These are phyloP conservation scores for Tolypocladium album DNA, from an alignment of 2,329 filamentous ascomycete species.

Conservation along the genomic window DNA sequence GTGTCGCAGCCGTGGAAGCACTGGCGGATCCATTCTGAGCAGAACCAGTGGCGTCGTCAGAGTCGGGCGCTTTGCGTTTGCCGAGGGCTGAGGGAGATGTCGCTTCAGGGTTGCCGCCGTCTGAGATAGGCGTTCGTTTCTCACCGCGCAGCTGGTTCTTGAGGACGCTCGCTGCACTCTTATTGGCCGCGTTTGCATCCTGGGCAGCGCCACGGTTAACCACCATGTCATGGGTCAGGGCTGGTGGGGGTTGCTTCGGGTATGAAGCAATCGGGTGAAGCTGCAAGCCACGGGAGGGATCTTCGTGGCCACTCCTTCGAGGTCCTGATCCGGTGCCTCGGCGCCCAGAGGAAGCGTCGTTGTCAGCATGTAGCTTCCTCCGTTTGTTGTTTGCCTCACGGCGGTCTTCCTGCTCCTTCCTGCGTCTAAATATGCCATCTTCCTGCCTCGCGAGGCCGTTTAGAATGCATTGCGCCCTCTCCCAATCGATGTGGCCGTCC, in stretches of 20 bases:
- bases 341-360: conserved; percentile 17
- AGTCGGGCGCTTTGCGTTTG: conserved; percentile 67
- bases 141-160: conserved; percentile 62
- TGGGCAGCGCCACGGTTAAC: conserved; percentile 59
- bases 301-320: conserved; percentile 21
- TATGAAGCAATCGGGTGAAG: conserved; percentile 35
- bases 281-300: conserved; percentile 19
- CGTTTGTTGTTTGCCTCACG: conserved; percentile 71
- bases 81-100: conserved; percentile 42
- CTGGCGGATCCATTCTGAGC: conserved; percentile 43
- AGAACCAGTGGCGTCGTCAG: conserved; percentile 52
- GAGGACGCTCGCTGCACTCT: conserved; percentile 82
- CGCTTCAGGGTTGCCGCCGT: conserved; percentile 13
- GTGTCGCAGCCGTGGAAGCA: conserved; percentile 26
- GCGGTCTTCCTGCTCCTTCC: conserved; percentile 77
- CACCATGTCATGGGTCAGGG: conserved; percentile 78
- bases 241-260: conserved; percentile 39
- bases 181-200: conserved; percentile 74
- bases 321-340: conserved; percentile 7
- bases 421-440: conserved; percentile 80
- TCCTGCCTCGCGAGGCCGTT: conserved; percentile 85
- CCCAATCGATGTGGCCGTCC: conserved; percentile 83
- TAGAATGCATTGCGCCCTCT: conserved; percentile 78
- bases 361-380: conserved; percentile 59
- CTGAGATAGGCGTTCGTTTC: conserved; percentile 7